Evolutionary conservation across 1,284 basidiomycete species (phyloP).

Genomic region (Moniliella sp.): DNA sequence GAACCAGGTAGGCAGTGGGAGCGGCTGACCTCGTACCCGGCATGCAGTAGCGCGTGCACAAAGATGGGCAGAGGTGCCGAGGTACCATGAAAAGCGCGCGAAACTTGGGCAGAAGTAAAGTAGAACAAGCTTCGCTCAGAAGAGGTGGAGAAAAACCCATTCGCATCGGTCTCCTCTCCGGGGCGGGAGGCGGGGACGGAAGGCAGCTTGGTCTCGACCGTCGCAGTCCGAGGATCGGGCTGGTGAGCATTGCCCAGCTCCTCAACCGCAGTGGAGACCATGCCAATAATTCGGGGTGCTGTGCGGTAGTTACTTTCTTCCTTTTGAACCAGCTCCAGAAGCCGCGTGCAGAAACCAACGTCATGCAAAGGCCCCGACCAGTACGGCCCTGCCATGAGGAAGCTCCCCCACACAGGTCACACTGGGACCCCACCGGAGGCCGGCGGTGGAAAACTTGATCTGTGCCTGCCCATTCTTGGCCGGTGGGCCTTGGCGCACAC

Average conservation of each 20-base stretch:
- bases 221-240: not conserved
- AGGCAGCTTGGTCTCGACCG: not conserved
- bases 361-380: constrained; percentile 80
- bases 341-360: constrained; percentile 48
- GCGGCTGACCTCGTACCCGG: constrained; percentile 60
- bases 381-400: constrained; percentile 64
- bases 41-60: constrained; percentile 46
- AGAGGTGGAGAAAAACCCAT: constrained; percentile 41
- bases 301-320: constrained; percentile 50
- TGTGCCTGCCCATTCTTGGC: constrained; percentile 13
- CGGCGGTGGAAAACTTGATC: constrained; percentile 43
- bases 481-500: constrained; percentile 6
- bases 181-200: not conserved
- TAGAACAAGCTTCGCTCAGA: constrained; percentile 56
- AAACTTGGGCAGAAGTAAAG: constrained; percentile 64
- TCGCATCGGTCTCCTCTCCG: too few species aligned
- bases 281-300: constrained; percentile 65
- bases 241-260: constrained; percentile 35
- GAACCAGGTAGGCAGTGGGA: constrained; percentile 74
- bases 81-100: constrained; percentile 56
- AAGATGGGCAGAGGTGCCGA: constrained; percentile 8
- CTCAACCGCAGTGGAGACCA: constrained; percentile 71
- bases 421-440: constrained; percentile 48
- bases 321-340: constrained; percentile 49
- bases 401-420: constrained; percentile 66